Conservation (phyloP, 805 yeast genomes). For the Candida parachauliodes region DNA sequence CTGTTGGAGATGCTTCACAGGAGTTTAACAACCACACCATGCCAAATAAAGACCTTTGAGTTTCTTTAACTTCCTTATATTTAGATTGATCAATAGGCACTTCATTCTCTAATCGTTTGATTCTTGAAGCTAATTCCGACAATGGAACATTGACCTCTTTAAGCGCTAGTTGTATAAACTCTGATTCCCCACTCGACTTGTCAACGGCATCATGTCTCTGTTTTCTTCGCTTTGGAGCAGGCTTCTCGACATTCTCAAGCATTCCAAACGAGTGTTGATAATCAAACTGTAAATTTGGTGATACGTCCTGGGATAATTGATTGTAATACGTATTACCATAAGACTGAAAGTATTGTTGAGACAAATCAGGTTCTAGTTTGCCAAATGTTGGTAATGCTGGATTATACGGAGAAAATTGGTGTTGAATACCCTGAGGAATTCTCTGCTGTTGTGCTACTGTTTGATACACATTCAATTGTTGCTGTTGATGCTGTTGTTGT, state of each 20-base stretch:
- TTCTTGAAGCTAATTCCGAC: slow-evolving; percentile 40
- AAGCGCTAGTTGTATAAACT: slow-evolving; percentile 35
- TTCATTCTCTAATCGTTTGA: slow-evolving; percentile 40
- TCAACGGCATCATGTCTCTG: slow-evolving; percentile 10
- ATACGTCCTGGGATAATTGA: neutral
- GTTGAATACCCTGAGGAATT: slow-evolving; percentile 3
- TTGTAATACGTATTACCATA: neutral
- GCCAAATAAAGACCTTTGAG: slow-evolving; percentile 74
- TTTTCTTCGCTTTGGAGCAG: slow-evolving; percentile 15
- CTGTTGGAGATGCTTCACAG: slow-evolving; percentile 48
- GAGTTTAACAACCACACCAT: slow-evolving; percentile 73
- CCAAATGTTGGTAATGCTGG: neutral
- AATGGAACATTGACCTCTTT: slow-evolving; percentile 33
- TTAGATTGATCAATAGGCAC: slow-evolving; percentile 2
- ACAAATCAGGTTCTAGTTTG: slow-evolving; percentile 6
- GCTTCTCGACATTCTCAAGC: neutral
- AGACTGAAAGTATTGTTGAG: slow-evolving; percentile 4
- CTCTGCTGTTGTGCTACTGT: slow-evolving; percentile 6
- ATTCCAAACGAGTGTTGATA: slow-evolving; percentile 1
- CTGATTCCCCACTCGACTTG: slow-evolving; percentile 34
- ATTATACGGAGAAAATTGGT: slow-evolving; percentile 4
- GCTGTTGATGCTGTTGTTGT: slow-evolving; percentile 6
- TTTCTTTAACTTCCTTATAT: slow-evolving; percentile 36
- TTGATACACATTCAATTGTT: slow-evolving; percentile 6
- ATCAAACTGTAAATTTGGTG: slow-evolving; percentile 4